Percentiles rank a stretch among this genome's conserved stretches.
These are phyloP conservation scores for Rubus idaeus DNA, from an alignment of 306 rosid species.

Conservation along the genomic window DNA sequence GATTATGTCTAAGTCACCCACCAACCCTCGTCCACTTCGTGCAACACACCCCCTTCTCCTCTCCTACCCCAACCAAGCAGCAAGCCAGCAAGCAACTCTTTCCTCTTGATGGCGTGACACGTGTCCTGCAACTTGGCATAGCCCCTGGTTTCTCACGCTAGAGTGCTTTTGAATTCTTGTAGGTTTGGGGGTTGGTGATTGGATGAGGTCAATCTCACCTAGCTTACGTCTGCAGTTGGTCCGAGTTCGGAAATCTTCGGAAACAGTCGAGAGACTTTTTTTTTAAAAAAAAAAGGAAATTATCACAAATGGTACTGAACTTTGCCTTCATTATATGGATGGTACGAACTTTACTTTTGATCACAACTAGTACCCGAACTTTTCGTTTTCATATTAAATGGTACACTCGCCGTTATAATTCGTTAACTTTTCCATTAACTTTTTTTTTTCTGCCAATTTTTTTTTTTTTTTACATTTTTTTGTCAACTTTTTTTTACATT, in stretches of 20 bases:
- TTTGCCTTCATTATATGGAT: no score
- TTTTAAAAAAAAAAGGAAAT: no score
- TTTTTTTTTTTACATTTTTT: no score
- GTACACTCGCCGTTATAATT: no score
- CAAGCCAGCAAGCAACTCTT: background rate
- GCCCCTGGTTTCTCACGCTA: background rate
- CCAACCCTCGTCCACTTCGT: conserved; percentile 33
- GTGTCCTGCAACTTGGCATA: conserved; percentile 1
- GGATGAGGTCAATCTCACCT: background rate
- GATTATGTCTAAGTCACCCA: conserved; percentile 15
- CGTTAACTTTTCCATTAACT: no score
- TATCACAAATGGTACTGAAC: no score
- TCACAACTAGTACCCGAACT: no score
- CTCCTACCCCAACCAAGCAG: conserved; percentile 19
- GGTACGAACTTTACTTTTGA: no score
- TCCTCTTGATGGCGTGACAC: background rate
- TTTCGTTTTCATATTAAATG: no score
- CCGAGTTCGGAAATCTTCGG: background rate
- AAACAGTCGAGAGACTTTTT: no score
- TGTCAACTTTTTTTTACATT: no score
- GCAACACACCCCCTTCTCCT: background rate
- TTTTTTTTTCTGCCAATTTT: no score
- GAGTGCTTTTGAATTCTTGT: background rate
- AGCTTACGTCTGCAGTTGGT: background rate
- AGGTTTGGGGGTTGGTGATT: background rate